Evolutionary conservation across 1,284 basidiomycete species (phyloP).

Genomic region (Tetrapyrgos nigripes): DNA sequence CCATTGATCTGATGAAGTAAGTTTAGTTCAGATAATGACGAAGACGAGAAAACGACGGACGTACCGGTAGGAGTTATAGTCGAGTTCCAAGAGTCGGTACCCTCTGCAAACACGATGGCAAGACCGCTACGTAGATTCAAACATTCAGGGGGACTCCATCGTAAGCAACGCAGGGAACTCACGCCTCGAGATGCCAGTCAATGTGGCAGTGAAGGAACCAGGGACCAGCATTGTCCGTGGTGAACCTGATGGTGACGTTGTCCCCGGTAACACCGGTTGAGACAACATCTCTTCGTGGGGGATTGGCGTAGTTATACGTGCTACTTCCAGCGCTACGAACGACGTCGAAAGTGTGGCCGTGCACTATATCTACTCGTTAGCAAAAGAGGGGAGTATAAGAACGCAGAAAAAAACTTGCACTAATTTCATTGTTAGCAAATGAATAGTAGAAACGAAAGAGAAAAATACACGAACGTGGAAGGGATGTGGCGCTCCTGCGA

Average conservation of each 20-base stretch:
- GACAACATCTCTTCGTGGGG: slow-evolving; percentile 13
- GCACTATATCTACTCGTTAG: no score
- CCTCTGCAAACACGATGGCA: slow-evolving; percentile 16
- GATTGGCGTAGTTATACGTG: slow-evolving; percentile 30
- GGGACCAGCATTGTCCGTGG: no score
- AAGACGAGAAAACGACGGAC: background rate
- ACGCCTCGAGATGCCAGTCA: slow-evolving; percentile 30
- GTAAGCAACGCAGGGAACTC: background rate
- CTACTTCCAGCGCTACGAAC: slow-evolving; percentile 31
- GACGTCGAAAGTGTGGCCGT: slow-evolving; percentile 42
- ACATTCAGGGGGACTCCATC: background rate
- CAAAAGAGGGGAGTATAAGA: no score
- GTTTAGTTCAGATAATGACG: background rate
- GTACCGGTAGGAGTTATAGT: slow-evolving; percentile 2
- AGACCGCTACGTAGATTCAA: slow-evolving; percentile 8
- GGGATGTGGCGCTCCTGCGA: background rate
- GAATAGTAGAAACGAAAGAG: slow-evolving; percentile 26
- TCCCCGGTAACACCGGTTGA: slow-evolving; percentile 3
- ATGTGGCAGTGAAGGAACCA: slow-evolving; percentile 34
- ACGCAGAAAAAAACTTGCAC: slow-evolving; percentile 45
- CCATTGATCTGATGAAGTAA: slow-evolving; percentile 31
- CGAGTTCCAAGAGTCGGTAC: slow-evolving; percentile 3
- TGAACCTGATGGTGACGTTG: slow-evolving; percentile 32
- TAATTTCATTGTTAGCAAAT: slow-evolving; percentile 37
- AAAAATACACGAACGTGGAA: slow-evolving; percentile 15